Conservation (phyloP, 2,329 filamentous ascomycete species). For the Scytalidium sp. region DNA sequence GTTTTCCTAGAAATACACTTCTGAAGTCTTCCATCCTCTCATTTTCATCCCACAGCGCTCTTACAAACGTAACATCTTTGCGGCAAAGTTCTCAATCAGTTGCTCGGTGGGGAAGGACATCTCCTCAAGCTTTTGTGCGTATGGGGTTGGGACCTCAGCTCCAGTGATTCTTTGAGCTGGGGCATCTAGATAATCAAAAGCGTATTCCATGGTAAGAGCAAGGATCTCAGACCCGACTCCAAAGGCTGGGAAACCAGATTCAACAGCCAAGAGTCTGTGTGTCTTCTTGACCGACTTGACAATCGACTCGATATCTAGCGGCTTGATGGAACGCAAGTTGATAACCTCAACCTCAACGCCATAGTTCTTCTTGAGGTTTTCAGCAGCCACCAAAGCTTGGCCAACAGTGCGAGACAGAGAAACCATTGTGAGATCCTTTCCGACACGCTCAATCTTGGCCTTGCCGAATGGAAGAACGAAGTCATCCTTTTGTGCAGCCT, state of each 20-base stretch:
- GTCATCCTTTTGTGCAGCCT: conserved; percentile 91
- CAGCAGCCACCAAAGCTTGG: conserved; percentile 82
- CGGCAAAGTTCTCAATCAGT: conserved; percentile 82
- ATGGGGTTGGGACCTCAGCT: conserved; percentile 95
- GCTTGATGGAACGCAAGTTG: conserved; percentile 97
- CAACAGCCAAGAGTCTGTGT: conserved; percentile 82
- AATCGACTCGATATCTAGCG: conserved; percentile 91
- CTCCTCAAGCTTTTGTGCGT: conserved; percentile 88
- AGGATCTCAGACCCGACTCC: conserved; percentile 92
- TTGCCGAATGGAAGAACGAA: conserved; percentile 98
- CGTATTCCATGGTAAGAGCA: conserved; percentile 94
- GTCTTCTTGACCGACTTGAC: conserved; percentile 99
- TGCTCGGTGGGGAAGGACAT: conserved; percentile 91
- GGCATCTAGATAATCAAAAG: conserved; percentile 94
- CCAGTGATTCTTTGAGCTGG: conserved; percentile 93
- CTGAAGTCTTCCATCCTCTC: too few species aligned
- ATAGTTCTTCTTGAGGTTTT: conserved; percentile 93
- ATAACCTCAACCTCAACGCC: conserved; percentile 94
- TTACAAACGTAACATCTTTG: conserved; percentile 82
- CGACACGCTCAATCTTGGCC: conserved; percentile 95
- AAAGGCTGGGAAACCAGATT: conserved; percentile 95
- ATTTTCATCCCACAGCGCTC: background rate
- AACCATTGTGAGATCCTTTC: conserved; percentile 95
- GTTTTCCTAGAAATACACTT: too few species aligned
- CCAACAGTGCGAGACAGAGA: conserved; percentile 93